These are phyloP conservation scores for Petrea volubilis DNA, from an alignment of 257 asterid genomes.

Conservation along the genomic window DNA sequence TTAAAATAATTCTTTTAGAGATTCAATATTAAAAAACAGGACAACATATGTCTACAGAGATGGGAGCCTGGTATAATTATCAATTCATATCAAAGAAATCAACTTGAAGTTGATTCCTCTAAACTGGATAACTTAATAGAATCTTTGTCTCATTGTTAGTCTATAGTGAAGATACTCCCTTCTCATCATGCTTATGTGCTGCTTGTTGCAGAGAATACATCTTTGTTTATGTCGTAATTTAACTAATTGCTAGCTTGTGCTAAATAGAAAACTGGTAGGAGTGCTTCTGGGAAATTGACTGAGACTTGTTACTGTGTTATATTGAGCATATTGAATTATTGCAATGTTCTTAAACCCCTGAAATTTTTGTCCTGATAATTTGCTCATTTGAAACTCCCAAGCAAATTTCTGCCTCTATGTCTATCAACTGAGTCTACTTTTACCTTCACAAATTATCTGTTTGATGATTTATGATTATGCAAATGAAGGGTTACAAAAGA, in stretches of 20 bases:
- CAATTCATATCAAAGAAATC: neutral
- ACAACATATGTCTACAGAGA: neutral
- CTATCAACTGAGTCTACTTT: no score
- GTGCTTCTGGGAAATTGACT: neutral
- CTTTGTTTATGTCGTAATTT: neutral
- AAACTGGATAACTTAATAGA: neutral
- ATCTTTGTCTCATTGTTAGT: neutral
- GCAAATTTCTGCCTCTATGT: neutral
- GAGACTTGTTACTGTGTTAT: neutral
- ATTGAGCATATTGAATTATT: neutral
- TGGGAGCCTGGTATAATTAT: neutral
- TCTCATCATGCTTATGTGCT: neutral
- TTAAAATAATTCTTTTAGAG: neutral
- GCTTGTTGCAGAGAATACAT: constrained; percentile 7
- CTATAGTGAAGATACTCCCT: neutral
- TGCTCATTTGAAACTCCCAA: neutral
- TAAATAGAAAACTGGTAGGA: neutral
- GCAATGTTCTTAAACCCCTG: neutral
- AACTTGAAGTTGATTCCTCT: neutral
- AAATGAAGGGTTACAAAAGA: neutral
- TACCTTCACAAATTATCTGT: neutral
- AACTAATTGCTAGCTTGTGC: neutral
- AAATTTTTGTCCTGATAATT: neutral
- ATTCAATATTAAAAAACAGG: neutral
- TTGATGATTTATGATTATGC: neutral